These are phyloP conservation scores for Mrakia blollopis DNA, from an alignment of 768 basidiomycete genomes.

Conservation along the genomic window DNA sequence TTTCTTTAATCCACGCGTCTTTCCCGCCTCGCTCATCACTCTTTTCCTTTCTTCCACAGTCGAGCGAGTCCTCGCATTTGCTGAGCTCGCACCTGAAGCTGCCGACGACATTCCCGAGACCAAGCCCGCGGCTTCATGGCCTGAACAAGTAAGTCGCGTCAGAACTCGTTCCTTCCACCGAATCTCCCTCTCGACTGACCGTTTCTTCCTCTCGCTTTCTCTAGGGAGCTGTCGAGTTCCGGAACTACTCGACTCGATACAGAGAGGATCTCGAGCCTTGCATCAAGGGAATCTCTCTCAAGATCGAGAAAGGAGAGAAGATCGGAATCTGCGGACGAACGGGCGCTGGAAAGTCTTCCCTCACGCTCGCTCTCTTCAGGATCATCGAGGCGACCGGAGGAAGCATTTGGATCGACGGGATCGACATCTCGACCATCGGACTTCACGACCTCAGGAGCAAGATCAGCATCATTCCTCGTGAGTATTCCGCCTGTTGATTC, in stretches of 20 bases:
- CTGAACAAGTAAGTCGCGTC: neutral
- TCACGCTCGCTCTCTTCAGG: constrained; percentile 45
- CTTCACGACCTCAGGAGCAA: constrained; percentile 41
- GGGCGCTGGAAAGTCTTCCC: constrained; percentile 43
- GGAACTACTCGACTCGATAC: constrained; percentile 44
- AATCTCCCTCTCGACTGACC: too few species aligned
- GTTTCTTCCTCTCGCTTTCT: too few species aligned
- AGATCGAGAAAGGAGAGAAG: constrained; percentile 43
- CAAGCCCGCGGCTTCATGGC: constrained; percentile 39
- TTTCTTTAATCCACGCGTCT: too few species aligned
- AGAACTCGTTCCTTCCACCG: too few species aligned
- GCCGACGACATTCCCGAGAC: constrained; percentile 41
- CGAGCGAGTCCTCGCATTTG: constrained; percentile 44
- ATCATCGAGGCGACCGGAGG: constrained; percentile 38
- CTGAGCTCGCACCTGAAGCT: constrained; percentile 41
- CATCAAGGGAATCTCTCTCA: constrained; percentile 41
- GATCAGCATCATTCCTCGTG: constrained; percentile 75
- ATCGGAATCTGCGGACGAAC: constrained; percentile 37
- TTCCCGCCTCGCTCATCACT: neutral
- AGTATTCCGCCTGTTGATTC: neutral
- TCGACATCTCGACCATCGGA: constrained; percentile 38
- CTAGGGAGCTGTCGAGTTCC: constrained; percentile 40
- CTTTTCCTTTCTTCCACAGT: constrained; percentile 21
- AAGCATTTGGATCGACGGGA: constrained; percentile 22
- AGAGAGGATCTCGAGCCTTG: constrained; percentile 43